These are phyloP conservation scores for Cornus controversa DNA, from an alignment of 148 eudicot genomes.

Conservation along the genomic window DNA sequence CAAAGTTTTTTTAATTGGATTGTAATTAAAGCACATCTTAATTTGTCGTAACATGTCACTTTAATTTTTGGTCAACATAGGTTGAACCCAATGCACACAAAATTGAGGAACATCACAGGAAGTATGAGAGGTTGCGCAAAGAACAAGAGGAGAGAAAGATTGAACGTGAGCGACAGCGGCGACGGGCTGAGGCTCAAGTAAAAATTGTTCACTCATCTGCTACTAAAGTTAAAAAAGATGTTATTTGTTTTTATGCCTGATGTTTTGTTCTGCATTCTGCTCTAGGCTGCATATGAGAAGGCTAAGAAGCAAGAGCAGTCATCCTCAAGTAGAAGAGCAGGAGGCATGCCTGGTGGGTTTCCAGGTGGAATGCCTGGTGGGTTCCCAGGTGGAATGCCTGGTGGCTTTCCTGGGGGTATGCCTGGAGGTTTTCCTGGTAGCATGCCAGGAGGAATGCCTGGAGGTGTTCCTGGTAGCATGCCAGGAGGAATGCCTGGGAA, in stretches of 20 bases:
- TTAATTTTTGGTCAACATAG: conserved; percentile 31
- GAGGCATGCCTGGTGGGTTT: conserved; percentile 60
- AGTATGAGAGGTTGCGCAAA: conserved; percentile 74
- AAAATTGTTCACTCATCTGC: background rate
- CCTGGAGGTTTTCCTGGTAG: conserved; percentile 44
- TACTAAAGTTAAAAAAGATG: background rate
- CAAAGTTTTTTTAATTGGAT: background rate
- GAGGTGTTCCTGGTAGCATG: conserved; percentile 25
- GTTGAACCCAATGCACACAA: conserved; percentile 91
- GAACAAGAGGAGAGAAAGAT: conserved; percentile 62
- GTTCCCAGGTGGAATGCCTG: conserved; percentile 60
- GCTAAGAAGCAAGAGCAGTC: conserved; percentile 77
- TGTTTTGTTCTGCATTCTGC: background rate
- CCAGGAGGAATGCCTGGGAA: conserved; percentile 77
- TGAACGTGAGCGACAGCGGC: conserved; percentile 64
- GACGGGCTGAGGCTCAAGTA: conserved; percentile 74
- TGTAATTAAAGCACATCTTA: too few relatives aligned
- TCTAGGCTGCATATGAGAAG: conserved; percentile 93
- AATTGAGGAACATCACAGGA: conserved; percentile 84
- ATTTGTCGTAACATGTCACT: background rate
- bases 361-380: conserved; percentile 49
- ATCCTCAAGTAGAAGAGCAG: conserved; percentile 59
- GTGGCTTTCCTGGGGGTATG: conserved; percentile 48
- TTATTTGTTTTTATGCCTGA: background rate
- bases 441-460: too few relatives aligned